Evolutionary conservation across 2,329 filamentous ascomycete genomes (phyloP), one percentile per base, ranked within the genome.

Genomic region (Whalleya microplaca): DNA sequence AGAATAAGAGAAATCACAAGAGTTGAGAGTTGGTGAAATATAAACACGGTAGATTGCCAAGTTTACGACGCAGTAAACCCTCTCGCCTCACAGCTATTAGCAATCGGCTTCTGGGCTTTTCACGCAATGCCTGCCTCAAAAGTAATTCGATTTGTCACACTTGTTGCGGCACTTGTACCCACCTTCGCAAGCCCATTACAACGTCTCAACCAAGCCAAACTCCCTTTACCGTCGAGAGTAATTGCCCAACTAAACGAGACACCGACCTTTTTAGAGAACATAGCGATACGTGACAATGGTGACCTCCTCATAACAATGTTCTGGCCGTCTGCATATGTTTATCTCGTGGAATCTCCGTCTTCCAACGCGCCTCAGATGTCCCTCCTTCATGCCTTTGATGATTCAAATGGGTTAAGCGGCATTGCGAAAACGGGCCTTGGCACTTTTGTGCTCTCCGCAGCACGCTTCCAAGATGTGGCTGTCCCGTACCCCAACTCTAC

Each of bases 251-350:
- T 60, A 41, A 50, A 43, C 2, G 18, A 59, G 16, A 45, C 48
- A 2, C 41, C 41, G 8, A 60, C 59, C 3, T 67, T 61, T 42
- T 48, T 70, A 21, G 71, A 73, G 56, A 73, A 72, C 55, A 60
- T 73, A 20, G 69, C 62, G 18, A 56, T 68, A 21, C 68, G 71
- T 29, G 20, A 48, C 32, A 67, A 68, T 43, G 69, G 69, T 32
- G 63, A 65, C 41, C 56, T 71, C 27, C 56, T 72, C 10, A 50
- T 70, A 23, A 72, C 71, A 1, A 59, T 68, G 21, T 55, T 71
- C 49, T 32, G 55, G 7, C 66, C 68, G 23, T 41, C 61, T 18
- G 47, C 67, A 20, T 64, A 64, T 27, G 41, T 70, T 32, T 63
- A 63, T 44, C 65, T 58, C 8, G 46, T 68, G 19, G 61, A 69